Conservation (phyloP, 2,329 filamentous ascomycete species). For the Hirsutella minnesotensis region DNA sequence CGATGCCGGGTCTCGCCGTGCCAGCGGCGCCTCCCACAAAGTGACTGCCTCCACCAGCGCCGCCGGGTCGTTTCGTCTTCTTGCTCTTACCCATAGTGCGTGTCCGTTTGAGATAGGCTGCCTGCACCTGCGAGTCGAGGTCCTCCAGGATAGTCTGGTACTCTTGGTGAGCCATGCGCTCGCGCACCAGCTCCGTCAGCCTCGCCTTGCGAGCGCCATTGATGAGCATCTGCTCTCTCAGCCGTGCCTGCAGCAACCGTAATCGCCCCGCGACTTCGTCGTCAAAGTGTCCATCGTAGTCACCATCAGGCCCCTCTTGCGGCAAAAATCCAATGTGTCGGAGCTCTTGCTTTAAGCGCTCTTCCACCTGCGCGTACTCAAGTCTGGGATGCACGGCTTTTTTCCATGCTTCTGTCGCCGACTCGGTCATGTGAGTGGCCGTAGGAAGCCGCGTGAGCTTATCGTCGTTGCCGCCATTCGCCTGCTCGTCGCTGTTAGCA, state of each 20-base stretch:
- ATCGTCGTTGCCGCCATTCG: conserved; percentile 20
- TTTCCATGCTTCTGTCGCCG: conserved; percentile 65
- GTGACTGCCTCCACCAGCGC: conserved; percentile 61
- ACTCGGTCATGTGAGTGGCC: conserved; percentile 70
- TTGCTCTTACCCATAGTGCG: conserved; percentile 89
- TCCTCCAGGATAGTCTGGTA: conserved; percentile 96
- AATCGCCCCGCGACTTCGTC: conserved; percentile 88
- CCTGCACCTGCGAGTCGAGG: conserved; percentile 86
- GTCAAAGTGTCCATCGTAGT: conserved; percentile 84
- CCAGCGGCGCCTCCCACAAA: conserved; percentile 45
- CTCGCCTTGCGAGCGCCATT: conserved; percentile 87
- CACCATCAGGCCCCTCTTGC: conserved; percentile 49
- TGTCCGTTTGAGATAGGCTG: conserved; percentile 90
- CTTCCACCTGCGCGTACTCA: conserved; percentile 78
- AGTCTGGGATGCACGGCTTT: conserved; percentile 63
- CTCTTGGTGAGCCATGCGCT: conserved; percentile 91
- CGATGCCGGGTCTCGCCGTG: conserved; percentile 67
- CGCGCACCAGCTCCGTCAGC: conserved; percentile 75
- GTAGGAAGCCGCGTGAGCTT: conserved; percentile 40
- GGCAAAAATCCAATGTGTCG: conserved; percentile 82
- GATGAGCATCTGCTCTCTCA: conserved; percentile 72
- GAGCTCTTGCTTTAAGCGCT: conserved; percentile 83
- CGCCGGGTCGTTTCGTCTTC: conserved; percentile 72
- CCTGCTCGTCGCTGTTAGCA: conserved; percentile 21
- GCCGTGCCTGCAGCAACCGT: conserved; percentile 68